Evolutionary conservation across 805 yeast genomes (phyloP), one percentile per base, ranked within the genome.

Genomic region (Lipomyces yamanashiensis): DNA sequence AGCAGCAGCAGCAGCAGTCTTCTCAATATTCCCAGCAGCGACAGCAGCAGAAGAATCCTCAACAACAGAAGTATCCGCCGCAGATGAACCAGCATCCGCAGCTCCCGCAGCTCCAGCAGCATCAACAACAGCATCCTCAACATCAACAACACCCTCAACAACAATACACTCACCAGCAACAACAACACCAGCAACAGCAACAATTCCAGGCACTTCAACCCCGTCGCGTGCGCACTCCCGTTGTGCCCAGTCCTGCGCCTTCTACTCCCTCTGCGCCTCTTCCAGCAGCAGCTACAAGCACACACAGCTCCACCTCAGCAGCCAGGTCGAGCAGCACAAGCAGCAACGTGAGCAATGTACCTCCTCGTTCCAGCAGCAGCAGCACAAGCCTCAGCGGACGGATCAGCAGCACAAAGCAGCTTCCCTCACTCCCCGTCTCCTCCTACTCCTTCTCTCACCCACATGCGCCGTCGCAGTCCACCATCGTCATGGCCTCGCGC

Each of bases 401-500:
- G 45, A 51, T 19, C 54, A n/a, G 37, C 12, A 17, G 21, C 44
- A 13, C 56, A 7, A 39, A 52, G 23, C 56, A 52, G 48, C 36
- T 52, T 9, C 67, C 67, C 3, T 61, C 67, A 2, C 62, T 64
- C 4, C 67, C 65, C 44, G 67, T 64, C 28, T 64, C 67, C 21
- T 64, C 67, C 40, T 64, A 64, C 53, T 64, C 67, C 49, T 64
- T 64, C 39, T 60, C 64, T 23, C 66, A 65, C 23, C 68, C 67
- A 5, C 64, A 57, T 39, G 63, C 62, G 8, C 64, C 67, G 1
- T 56, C 67, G 12, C 66, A 64, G 36, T 61, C 69, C 23, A 74
- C 89, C 0, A 75, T 84, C 44, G 79, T 82, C 13, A 77, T 85
- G 0, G 77, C 86, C 1, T 71, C 82, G 15, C 74, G 81, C 12